phyloP scores from a whole-genome alignment of 139 green algal genomes.

The Micromonas commoda region DNA sequence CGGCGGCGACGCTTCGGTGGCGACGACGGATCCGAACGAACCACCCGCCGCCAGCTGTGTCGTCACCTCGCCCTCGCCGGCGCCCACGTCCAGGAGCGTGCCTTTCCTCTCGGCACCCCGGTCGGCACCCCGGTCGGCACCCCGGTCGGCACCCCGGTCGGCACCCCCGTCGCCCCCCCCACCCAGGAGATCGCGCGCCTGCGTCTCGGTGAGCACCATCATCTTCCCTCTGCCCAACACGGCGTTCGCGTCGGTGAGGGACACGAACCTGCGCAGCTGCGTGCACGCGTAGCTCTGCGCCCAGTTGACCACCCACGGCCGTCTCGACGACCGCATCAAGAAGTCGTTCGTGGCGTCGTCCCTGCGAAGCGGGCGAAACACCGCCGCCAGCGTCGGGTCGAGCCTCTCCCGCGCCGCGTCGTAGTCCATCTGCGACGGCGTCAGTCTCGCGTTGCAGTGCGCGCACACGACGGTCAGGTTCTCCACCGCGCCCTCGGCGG shows the following conservation, averaged over 20 bases:
- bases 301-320: background rate
- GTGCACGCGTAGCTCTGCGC: background rate
- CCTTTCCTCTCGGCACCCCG: no score
- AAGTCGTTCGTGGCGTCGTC: constrained; percentile 26
- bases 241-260: constrained; percentile 25
- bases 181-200: constrained; percentile 7
- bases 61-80: constrained; percentile 27
- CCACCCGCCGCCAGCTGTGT: background rate
- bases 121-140: background rate
- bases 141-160: background rate
- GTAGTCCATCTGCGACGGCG: background rate
- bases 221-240: constrained; percentile 26
- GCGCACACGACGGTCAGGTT: background rate
- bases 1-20: constrained; percentile 5
- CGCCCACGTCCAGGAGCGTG: constrained; percentile 22
- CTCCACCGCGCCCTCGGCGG: background rate
- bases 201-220: constrained; percentile 10
- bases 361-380: background rate
- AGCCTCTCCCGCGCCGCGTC: background rate
- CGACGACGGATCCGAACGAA: background rate
- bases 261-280: constrained; percentile 9
- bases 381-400: background rate
- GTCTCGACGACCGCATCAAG: background rate
- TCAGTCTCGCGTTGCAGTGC: constrained; percentile 3
- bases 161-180: background rate